These are phyloP conservation scores for Aureobasidium sp. DNA, from an alignment of 2,329 filamentous ascomycete genomes.

Conservation along the genomic window DNA sequence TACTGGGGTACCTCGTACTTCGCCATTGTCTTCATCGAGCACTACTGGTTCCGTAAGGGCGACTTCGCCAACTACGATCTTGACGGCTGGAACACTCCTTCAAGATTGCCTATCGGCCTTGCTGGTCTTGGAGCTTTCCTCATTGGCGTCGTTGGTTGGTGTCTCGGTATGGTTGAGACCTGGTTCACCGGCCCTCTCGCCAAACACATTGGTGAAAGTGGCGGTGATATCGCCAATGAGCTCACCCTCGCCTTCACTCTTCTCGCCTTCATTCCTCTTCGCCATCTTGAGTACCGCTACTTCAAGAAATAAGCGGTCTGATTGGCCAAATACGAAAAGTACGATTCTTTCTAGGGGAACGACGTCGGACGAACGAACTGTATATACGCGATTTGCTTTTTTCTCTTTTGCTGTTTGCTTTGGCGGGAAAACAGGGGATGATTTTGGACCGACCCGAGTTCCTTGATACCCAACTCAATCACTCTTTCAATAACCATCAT, in stretches of 20 bases:
- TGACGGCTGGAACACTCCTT: slow-evolving; percentile 40
- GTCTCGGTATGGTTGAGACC: slow-evolving; percentile 54
- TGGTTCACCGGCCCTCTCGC: slow-evolving; percentile 55
- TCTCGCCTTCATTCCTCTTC: slow-evolving; percentile 40
- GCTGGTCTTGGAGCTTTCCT: slow-evolving; percentile 35
- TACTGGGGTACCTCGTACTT: slow-evolving; percentile 44
- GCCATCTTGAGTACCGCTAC: slow-evolving; percentile 45
- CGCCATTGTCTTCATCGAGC: slow-evolving; percentile 40
- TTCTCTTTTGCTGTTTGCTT: slow-evolving; percentile 4
- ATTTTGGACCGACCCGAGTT: neutral
- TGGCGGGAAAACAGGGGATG: slow-evolving; percentile 3
- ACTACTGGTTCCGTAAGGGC: slow-evolving; percentile 38
- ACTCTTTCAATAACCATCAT: slow-evolving; percentile 3
- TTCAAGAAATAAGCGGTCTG: slow-evolving; percentile 29
- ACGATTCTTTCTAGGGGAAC: neutral
- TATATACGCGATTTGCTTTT: slow-evolving; percentile 11
- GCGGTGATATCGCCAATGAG: slow-evolving; percentile 52
- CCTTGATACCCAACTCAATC: slow-evolving; percentile 14
- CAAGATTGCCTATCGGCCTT: slow-evolving; percentile 36
- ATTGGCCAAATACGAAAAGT: neutral
- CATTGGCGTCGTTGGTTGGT: slow-evolving; percentile 38
- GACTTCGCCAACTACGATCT: slow-evolving; percentile 38
- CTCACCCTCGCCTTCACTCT: slow-evolving; percentile 46
- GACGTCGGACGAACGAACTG: slow-evolving; percentile 2
- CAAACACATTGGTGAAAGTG: slow-evolving; percentile 47